Percentiles rank a stretch among this genome's conserved stretches.
Conservation (phyloP, 352 stramenopile species). For the Hyaloperonospora arabidopsidis region DNA sequence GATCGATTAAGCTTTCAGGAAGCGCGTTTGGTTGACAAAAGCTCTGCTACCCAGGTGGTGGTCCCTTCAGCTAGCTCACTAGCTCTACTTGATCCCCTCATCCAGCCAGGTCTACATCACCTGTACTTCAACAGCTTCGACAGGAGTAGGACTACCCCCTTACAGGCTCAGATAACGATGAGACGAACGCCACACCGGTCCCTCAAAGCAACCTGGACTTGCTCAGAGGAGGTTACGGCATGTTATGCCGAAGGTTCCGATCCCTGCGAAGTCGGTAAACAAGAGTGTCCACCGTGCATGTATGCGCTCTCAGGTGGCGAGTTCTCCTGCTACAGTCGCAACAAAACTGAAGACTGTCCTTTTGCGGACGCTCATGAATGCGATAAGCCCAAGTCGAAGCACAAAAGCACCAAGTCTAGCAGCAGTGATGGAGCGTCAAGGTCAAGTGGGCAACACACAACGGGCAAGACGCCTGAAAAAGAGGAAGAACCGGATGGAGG, state of each 20-base stretch:
- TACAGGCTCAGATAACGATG: too few species aligned
- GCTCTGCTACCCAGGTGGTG: too few species aligned
- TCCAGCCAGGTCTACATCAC: too few species aligned
- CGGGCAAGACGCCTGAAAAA: constrained; percentile 2
- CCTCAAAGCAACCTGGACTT: too few species aligned
- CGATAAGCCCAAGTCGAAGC: constrained; percentile 8
- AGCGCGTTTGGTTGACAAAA: too few species aligned
- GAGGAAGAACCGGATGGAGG: constrained; percentile 7
- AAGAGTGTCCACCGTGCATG: constrained; percentile 51
- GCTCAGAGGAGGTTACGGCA: neutral
- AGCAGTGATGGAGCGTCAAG: constrained; percentile 5
- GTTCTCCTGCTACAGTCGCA: constrained; percentile 59
- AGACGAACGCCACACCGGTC: too few species aligned
- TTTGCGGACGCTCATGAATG: constrained; percentile 26
- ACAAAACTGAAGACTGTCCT: constrained; percentile 17
- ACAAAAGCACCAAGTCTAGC: constrained; percentile 7
- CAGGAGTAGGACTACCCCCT: too few species aligned
- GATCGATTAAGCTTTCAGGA: too few species aligned
- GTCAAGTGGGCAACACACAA: neutral
- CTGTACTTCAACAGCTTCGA: too few species aligned
- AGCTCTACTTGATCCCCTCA: too few species aligned
- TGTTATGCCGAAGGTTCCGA: neutral
- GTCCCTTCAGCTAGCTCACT: too few species aligned
- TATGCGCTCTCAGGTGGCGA: constrained; percentile 50
- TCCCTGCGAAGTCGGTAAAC: neutral